These are phyloP conservation scores for Brettanomyces custersianus DNA, from an alignment of 805 yeast genomes.

Conservation along the genomic window DNA sequence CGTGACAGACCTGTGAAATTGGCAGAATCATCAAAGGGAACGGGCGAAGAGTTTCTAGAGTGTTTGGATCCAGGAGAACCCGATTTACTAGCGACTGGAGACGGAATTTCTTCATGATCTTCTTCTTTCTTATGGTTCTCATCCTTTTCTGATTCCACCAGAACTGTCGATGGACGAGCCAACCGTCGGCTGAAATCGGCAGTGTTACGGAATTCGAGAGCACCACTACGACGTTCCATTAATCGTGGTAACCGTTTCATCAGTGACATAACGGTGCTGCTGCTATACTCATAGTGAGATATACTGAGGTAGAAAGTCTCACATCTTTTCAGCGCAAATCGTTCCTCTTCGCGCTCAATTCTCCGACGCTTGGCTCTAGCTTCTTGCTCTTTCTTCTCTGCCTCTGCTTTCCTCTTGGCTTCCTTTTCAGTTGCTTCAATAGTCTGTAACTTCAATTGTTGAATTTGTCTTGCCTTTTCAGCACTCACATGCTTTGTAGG, in stretches of 20 bases:
- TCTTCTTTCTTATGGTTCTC: constrained; percentile 31
- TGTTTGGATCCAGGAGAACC: no score
- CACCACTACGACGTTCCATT: constrained; percentile 14
- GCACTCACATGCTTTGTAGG: constrained; percentile 33
- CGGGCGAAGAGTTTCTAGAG: no score
- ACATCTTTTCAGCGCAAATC: constrained; percentile 37
- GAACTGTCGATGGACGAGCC: constrained; percentile 7
- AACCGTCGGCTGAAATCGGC: constrained; percentile 16
- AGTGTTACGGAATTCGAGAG: constrained; percentile 15
- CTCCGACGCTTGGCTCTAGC: constrained; percentile 14
- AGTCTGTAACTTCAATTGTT: constrained; percentile 24
- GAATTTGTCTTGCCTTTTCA: constrained; percentile 23
- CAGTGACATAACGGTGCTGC: constrained; percentile 24
- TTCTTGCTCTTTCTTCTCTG: constrained; percentile 1
- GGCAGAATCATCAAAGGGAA: no score
- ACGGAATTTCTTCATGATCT: no score
- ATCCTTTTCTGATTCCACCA: constrained; percentile 52
- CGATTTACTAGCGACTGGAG: no score
- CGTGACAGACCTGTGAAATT: constrained; percentile 63
- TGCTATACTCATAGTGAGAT: constrained; percentile 36
- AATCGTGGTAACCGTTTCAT: constrained; percentile 18
- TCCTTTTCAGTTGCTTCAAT: background rate
- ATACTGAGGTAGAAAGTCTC: constrained; percentile 44
- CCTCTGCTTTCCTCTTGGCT: constrained; percentile 1
- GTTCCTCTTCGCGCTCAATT: constrained; percentile 30